Evolutionary conservation across 1,284 basidiomycete species (phyloP), one percentile per base, ranked within the genome.

Genomic region (Agroathelia rolfsii): DNA sequence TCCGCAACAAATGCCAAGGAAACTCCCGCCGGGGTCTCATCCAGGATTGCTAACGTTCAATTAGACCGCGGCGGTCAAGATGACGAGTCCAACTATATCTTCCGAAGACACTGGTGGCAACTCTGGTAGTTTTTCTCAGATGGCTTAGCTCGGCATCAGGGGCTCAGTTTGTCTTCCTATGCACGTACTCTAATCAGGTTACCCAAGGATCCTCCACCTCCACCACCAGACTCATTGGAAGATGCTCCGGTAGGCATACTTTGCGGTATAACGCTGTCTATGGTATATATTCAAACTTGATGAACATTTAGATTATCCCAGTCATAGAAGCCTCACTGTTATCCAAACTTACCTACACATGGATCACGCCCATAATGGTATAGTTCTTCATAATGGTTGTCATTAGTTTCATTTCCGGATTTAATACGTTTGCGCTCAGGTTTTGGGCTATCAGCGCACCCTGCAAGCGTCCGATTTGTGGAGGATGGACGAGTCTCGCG

Each of bases 381-480:
- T 23, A 49, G 39, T 14, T 21, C 11, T n/a, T 23, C 29, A 17
- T 5, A 6, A 9, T 19, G 8, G 12, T 13, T 17, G 3, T 24
- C 18, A 8, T 17, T n/a, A n/a, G n/a, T n/a, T 25, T 14, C 7
- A 21, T n/a, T 11, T 23, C 20, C 19, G 11, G 12, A 3, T 16
- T 12, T 13, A 12, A 16, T 29, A 14, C 15, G n/a, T 13, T 6
- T 26, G 10, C 34, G 19, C 34, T 6, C 20, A 70, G 64, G 59
- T 63, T 3, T 57, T 77, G 13, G 75, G 75, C 1, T 83, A 77
- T 48, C 76, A 80, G 46, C 63, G 82, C 16, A 75, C 78, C 0
- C 59, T 83, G 1, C 78, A 82, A 50, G 78, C 76, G 0, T 71
- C 77, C 1, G 80, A 84, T 50, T 52, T 82, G n/a, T 81, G 76